Base-by-base conservation (phyloP, 306 rosid genomes). In the Argentina anserina region DNA sequence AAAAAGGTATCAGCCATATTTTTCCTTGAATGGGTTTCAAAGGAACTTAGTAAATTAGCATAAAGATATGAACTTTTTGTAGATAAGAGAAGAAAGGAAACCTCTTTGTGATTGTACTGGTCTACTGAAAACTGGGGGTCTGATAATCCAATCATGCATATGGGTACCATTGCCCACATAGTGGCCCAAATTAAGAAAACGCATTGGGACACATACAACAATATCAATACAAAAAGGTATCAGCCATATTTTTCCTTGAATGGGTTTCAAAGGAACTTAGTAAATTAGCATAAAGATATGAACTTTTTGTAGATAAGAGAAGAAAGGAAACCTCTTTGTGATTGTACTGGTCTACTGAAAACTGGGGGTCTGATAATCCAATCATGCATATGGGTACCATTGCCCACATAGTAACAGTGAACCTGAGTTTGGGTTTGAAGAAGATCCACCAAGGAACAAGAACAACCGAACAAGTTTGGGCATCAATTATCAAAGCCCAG, bases 311-410 rank as follows among this genome's bases (percentile, higher is more conserved):
- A 21, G 45, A 42, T 34, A 49, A 34, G 23, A 47, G 62, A 33
- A 69, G 39, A 49, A 69, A 49, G 61, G 28, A 46, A 69, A 69
- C 62, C 62, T 49, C 73, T 69, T 21, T n/a, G 33, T 20, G 43
- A 69, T 33, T 49, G 62, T 69, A 37, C 34, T 47, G 61, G 1
- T 33, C 73, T 2, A 47, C 61, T 2, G 62, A 61, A 34, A 49
- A 69, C 61, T 49, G 61, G 62, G 62, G 8, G 59, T 45, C 28
- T 45, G 72, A 67, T 45, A 13, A 67, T 67, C 72, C 41, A 67
- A 29, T 67, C 59, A 46, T 67, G 59, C 3, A 17, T 17, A 9
- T 17, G 9, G 56, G 41, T 21, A 29, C 59, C 59, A 25, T 5
- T 46, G 60, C 31, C 60, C 72, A 11, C 42, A 47, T 69, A 58